Conservation (phyloP, 371 early-diverging fungal genomes). For the Gilbertella persicaria region DNA sequence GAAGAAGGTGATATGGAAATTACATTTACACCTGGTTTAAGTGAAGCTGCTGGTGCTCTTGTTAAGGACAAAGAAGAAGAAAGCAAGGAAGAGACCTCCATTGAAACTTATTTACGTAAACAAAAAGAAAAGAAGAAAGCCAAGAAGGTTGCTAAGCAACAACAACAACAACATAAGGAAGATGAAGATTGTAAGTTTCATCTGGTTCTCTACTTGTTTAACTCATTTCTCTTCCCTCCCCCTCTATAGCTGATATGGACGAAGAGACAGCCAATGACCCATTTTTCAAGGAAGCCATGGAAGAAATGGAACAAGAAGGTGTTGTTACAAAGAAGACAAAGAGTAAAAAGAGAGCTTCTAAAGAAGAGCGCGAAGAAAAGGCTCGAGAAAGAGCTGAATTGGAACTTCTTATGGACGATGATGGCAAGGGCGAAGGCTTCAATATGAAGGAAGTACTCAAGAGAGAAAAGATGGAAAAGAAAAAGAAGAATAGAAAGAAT, state of each 20-base stretch:
- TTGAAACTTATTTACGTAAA: conserved; percentile 87
- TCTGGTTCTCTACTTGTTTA: not conserved
- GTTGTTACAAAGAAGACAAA: conserved; percentile 43
- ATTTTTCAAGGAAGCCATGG: conserved; percentile 70
- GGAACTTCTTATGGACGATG: conserved; percentile 78
- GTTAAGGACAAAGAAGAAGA: conserved; percentile 55
- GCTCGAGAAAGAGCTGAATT: conserved; percentile 77
- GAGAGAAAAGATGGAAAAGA: conserved; percentile 87
- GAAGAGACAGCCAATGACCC: conserved; percentile 65
- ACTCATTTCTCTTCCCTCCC: no score
- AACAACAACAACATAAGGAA: conserved; percentile 29
- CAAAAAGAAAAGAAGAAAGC: conserved; percentile 76
- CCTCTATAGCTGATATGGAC: conserved; percentile 51
- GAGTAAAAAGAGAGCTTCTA: conserved; percentile 56
- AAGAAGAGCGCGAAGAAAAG: conserved; percentile 62
- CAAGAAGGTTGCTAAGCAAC: conserved; percentile 59
- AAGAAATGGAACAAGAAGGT: conserved; percentile 43
- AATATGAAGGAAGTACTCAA: conserved; percentile 87
- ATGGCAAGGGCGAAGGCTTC: conserved; percentile 67
- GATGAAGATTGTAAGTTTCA: conserved; percentile 36
- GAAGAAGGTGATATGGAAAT: conserved; percentile 90
- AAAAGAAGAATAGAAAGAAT: conserved; percentile 54
- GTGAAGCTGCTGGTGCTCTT: conserved; percentile 65
- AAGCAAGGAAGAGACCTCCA: conserved; percentile 39
- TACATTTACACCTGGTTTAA: conserved; percentile 92